phyloP scores from a whole-genome alignment of 805 yeast genomes.

The Komagataella pseudopastoris region DNA sequence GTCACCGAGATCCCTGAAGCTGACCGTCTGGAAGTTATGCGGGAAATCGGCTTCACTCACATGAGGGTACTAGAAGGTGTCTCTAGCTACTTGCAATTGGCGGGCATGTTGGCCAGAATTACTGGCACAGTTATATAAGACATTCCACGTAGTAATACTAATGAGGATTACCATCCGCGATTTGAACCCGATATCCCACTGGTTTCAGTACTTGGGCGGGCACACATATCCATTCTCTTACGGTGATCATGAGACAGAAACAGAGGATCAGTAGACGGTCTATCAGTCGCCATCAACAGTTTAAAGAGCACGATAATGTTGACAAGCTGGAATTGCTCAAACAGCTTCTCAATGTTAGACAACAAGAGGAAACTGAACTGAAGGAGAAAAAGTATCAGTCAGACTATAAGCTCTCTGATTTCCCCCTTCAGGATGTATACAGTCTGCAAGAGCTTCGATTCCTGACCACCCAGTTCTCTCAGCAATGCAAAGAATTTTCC shows the following conservation, averaged over 20 bases:
- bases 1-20: constrained; percentile 57
- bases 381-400: neutral
- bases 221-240: neutral
- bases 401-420: neutral
- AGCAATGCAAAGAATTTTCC: constrained; percentile 2
- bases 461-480: constrained; percentile 8
- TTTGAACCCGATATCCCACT: neutral
- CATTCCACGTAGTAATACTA: neutral
- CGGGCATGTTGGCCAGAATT: constrained; percentile 64
- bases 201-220: neutral
- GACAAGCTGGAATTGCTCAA: neutral
- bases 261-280: constrained; percentile 7
- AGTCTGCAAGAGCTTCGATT: constrained; percentile 13
- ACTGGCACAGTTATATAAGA: neutral
- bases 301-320: neutral
- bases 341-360: neutral
- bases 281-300: constrained; percentile 5
- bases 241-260: constrained; percentile 1
- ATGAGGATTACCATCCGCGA: neutral
- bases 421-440: constrained; percentile 1
- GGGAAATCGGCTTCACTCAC: constrained; percentile 82
- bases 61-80: constrained; percentile 93
- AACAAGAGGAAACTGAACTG: neutral
- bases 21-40: constrained; percentile 60
- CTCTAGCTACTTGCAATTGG: constrained; percentile 70